A percentile compares a stretch with the other conserved stretches of the same genome.
phyloP scores from a whole-genome alignment of 2,329 filamentous ascomycete species.

The Lecanoromycetidae sp. region DNA sequence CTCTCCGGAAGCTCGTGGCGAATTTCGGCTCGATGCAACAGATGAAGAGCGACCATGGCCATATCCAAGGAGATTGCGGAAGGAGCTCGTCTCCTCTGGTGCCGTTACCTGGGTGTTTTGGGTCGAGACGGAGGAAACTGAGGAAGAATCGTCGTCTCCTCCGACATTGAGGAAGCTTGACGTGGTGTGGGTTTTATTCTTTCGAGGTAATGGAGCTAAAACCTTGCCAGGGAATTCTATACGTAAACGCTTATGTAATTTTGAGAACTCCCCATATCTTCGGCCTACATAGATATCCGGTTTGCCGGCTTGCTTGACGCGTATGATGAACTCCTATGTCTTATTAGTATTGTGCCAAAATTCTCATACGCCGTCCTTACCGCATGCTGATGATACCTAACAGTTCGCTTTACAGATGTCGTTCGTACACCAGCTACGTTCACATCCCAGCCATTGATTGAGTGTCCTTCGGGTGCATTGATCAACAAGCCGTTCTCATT shows the following conservation, averaged over 20 bases:
- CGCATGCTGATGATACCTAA: constrained; percentile 83
- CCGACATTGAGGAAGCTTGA: constrained; percentile 45
- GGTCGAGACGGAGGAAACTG: constrained; percentile 68
- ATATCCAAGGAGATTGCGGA: constrained; percentile 24
- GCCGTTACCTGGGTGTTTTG: constrained; percentile 37
- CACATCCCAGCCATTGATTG: constrained; percentile 91
- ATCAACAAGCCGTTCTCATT: constrained; percentile 82
- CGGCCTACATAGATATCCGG: constrained; percentile 69
- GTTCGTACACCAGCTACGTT: constrained; percentile 85
- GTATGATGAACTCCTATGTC: constrained; percentile 69
- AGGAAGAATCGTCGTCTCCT: constrained; percentile 65
- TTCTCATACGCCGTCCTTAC: constrained; percentile 38
- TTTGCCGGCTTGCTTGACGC: constrained; percentile 66
- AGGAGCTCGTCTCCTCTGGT: constrained; percentile 27
- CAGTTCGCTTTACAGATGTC: constrained; percentile 68
- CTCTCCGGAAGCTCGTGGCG: constrained; percentile 19
- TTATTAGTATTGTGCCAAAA: constrained; percentile 3
- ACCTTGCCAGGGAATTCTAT: constrained; percentile 84
- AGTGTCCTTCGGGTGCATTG: constrained; percentile 80
- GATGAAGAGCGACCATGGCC: constrained; percentile 16
- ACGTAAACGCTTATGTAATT: constrained; percentile 65
- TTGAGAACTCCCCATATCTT: constrained; percentile 77
- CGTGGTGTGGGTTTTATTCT: constrained; percentile 72
- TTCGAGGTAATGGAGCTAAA: constrained; percentile 72
- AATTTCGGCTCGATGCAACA: constrained; percentile 21